Percentiles rank a stretch among this genome's conserved stretches.
Conservation (phyloP, 1,284 basidiomycete genomes). For the Coniferiporia sulphurascens region DNA sequence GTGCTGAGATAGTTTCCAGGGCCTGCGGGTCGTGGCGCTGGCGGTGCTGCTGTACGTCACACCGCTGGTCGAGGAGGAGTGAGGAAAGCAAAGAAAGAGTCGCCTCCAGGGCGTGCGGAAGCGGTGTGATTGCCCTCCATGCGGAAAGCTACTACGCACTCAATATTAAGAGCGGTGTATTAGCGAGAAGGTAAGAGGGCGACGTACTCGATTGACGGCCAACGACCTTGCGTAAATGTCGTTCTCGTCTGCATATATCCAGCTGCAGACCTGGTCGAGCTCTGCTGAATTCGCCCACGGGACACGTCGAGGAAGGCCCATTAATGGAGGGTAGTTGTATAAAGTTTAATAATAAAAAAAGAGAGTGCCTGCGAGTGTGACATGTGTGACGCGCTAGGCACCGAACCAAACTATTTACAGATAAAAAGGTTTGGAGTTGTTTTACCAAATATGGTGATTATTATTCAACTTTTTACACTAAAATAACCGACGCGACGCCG, state of each 20-base stretch:
- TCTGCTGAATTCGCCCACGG: conserved; percentile 77
- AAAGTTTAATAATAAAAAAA: not conserved
- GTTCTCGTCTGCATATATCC: conserved; percentile 70
- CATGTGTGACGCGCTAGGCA: too few relatives aligned
- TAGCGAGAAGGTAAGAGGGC: conserved; percentile 7
- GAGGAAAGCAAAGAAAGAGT: conserved; percentile 64
- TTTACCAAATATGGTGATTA: too few relatives aligned
- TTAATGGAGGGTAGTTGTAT: conserved; percentile 28
- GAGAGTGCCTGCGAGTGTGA: too few relatives aligned
- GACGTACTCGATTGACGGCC: conserved; percentile 69
- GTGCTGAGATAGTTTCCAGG: conserved; percentile 24
- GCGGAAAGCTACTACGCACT: conserved; percentile 56
- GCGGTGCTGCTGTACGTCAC: not conserved
- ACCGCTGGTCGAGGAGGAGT: conserved; percentile 44
- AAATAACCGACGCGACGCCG: too few relatives aligned
- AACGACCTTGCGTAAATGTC: conserved; percentile 51
- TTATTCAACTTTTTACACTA: too few relatives aligned
- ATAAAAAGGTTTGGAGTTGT: too few relatives aligned
- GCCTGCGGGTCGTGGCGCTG: conserved; percentile 10
- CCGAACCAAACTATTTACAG: too few relatives aligned
- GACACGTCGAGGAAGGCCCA: conserved; percentile 78
- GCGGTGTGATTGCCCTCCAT: conserved; percentile 65
- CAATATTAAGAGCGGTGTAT: conserved; percentile 10
- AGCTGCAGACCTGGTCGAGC: conserved; percentile 76
- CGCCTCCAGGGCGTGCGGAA: conserved; percentile 72